phyloP scores from a whole-genome alignment of 257 asterid genomes.

The Fraxinus americana region DNA sequence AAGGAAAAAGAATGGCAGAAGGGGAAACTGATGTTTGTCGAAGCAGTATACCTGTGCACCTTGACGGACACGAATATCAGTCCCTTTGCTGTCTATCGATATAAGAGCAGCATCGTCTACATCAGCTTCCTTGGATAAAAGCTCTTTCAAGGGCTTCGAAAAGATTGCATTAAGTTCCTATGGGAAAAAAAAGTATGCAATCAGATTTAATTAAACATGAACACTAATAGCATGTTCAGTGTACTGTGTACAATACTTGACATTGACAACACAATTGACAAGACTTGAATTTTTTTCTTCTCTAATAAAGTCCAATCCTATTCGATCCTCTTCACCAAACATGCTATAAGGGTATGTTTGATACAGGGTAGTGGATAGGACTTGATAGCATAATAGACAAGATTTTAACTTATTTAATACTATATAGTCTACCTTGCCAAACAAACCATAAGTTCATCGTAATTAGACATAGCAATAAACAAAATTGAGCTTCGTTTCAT shows the following conservation, averaged over 20 bases:
- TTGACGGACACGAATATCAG: constrained; percentile 89
- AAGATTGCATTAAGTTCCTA: constrained; percentile 84
- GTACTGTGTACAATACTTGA: neutral
- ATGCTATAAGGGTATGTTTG: neutral
- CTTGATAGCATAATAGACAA: neutral
- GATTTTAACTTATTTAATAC: neutral
- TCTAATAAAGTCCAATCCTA: too few species aligned
- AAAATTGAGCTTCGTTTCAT: neutral
- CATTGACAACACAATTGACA: neutral
- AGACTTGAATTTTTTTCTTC: neutral
- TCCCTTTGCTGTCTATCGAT: constrained; percentile 88
- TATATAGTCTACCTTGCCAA: neutral
- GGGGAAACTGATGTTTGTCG: neutral
- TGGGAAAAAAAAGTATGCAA: neutral
- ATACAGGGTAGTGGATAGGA: neutral
- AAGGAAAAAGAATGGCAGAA: neutral
- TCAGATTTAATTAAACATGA: neutral
- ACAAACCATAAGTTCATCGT: neutral
- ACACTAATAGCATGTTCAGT: neutral
- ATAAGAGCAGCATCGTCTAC: constrained; percentile 94
- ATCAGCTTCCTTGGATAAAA: constrained; percentile 75
- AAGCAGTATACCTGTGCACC: constrained; percentile 71
- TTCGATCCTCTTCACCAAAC: neutral
- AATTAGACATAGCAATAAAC: neutral
- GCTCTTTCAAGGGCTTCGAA: constrained; percentile 85